Evolutionary conservation across 2,329 filamentous ascomycete species (phyloP).

Genomic region (Aureobasidium sp.): DNA sequence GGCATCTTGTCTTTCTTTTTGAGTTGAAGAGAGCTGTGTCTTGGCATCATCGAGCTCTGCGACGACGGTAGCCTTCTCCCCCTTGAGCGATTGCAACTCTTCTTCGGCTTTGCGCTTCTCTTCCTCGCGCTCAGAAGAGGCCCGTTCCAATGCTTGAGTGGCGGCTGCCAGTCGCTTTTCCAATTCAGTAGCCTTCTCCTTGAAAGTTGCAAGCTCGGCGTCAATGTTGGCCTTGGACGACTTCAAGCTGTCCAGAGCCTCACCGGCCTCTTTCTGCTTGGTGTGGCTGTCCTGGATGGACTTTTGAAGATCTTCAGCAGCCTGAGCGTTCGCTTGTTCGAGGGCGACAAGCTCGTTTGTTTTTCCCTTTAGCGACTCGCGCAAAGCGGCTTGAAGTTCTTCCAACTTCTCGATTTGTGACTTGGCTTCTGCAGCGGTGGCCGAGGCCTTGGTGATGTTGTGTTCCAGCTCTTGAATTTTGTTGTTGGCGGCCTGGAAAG

Average conservation of each 20-base stretch:
- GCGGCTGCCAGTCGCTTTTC: conserved; percentile 20
- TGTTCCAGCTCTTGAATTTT: conserved; percentile 13
- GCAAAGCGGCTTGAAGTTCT: not conserved
- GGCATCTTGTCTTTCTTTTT: conserved; percentile 12
- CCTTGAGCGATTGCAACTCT: conserved; percentile 12
- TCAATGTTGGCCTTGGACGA: conserved; percentile 7
- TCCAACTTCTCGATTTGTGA: conserved; percentile 6
- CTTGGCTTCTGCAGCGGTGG: conserved; percentile 8
- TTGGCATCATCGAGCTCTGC: conserved; percentile 14
- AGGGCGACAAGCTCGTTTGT: not conserved
- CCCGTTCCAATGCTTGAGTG: not conserved
- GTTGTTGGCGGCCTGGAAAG: conserved; percentile 1
- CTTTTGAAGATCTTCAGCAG: conserved; percentile 3
- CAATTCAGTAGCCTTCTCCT: conserved; percentile 14
- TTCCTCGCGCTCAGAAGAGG: conserved; percentile 10
- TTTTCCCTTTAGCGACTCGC: not conserved
- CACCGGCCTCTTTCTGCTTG: conserved; percentile 3
- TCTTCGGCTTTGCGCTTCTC: not conserved
- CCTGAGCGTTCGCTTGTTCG: conserved; percentile 7
- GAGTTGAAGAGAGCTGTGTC: conserved; percentile 13
- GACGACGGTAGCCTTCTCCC: not conserved
- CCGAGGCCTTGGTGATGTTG: not conserved
- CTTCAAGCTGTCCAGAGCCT: conserved; percentile 4
- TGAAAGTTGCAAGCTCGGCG: conserved; percentile 5
- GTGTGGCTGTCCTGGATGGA: conserved; percentile 5